These are phyloP conservation scores for Hyaloperonospora arabidopsidis DNA, from an alignment of 352 stramenopile species.

Conservation along the genomic window DNA sequence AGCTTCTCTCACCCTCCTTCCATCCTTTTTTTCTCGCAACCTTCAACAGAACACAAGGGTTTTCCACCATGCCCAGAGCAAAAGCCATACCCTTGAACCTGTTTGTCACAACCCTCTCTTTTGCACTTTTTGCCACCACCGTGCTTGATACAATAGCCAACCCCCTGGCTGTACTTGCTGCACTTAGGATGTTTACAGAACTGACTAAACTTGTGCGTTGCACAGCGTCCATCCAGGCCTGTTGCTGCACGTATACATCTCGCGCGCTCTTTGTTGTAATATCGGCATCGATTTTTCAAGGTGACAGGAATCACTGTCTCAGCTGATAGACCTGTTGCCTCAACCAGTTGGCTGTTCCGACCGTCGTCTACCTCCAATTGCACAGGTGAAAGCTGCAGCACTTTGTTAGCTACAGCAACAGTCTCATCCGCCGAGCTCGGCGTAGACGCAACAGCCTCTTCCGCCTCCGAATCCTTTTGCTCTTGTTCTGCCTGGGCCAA, in stretches of 20 bases:
- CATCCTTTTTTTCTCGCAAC: slow-evolving; percentile 81
- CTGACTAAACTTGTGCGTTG: slow-evolving; percentile 77
- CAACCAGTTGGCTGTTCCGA: slow-evolving; percentile 1
- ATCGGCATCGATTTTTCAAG: slow-evolving; percentile 49
- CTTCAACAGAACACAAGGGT: slow-evolving; percentile 60
- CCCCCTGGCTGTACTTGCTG: slow-evolving; percentile 82
- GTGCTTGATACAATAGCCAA: slow-evolving; percentile 81
- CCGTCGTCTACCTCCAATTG: slow-evolving; percentile 11
- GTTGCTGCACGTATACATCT: slow-evolving; percentile 56
- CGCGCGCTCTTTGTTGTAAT: slow-evolving; percentile 64
- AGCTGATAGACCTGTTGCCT: slow-evolving; percentile 8
- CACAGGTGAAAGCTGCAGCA: slow-evolving; percentile 22
- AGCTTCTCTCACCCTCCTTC: slow-evolving; percentile 48
- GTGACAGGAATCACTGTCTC: slow-evolving; percentile 19
- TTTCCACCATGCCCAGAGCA: slow-evolving; percentile 80
- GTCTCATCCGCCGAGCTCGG: slow-evolving; percentile 21
- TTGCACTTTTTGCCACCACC: slow-evolving; percentile 83
- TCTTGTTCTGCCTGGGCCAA: slow-evolving; percentile 60
- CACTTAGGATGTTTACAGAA: slow-evolving; percentile 74
- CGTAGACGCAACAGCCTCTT: slow-evolving; percentile 14
- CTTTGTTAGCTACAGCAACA: slow-evolving; percentile 10
- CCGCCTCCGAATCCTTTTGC: slow-evolving; percentile 17
- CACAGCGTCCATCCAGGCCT: slow-evolving; percentile 66
- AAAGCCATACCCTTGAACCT: slow-evolving; percentile 78
- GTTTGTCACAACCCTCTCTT: slow-evolving; percentile 65